Conservation (phyloP, 768 basidiomycete species). For the Agaricus subrufescens region DNA sequence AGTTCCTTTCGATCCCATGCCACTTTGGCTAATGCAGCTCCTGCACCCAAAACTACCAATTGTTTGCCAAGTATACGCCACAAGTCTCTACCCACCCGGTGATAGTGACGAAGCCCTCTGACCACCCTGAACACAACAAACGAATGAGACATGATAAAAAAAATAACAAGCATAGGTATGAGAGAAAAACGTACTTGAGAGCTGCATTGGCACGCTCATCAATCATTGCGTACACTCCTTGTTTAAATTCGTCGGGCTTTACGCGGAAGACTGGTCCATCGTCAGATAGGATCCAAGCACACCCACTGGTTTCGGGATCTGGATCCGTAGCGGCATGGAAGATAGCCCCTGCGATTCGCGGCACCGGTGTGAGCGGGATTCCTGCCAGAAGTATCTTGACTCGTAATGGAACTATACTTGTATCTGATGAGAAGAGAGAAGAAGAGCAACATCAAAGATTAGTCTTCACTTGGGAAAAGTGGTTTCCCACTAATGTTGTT, state of each 20-base stretch:
- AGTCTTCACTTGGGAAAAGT: background rate
- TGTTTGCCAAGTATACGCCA: slow-evolving; percentile 24
- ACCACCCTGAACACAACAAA: slow-evolving; percentile 15
- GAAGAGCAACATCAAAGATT: background rate
- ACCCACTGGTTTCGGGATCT: slow-evolving; percentile 38
- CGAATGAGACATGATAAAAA: background rate
- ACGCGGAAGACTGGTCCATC: slow-evolving; percentile 46
- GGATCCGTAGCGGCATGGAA: slow-evolving; percentile 46
- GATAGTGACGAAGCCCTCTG: slow-evolving; percentile 23
- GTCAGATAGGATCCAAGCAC: slow-evolving; percentile 43
- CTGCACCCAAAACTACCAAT: slow-evolving; percentile 17
- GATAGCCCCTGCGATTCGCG: slow-evolving; percentile 47
- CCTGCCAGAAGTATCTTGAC: slow-evolving; percentile 43
- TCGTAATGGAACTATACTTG: slow-evolving; percentile 35
- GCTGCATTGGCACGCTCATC: slow-evolving; percentile 32
- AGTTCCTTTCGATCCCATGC: slow-evolving; percentile 24
- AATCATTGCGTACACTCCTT: slow-evolving; percentile 50
- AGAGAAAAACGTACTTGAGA: slow-evolving; percentile 4
- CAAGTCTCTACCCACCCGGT: slow-evolving; percentile 22
- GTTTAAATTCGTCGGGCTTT: slow-evolving; percentile 40
- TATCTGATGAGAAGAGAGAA: slow-evolving; percentile 29
- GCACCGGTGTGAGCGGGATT: slow-evolving; percentile 41
- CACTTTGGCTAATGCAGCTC: slow-evolving; percentile 19
- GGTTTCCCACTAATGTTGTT: background rate
- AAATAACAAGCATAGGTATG: background rate